A percentile compares a stretch with the other conserved stretches of the same genome.
These are phyloP conservation scores for Groenewaldozyma salmanticensis DNA, from an alignment of 805 yeast genomes.

Conservation along the genomic window DNA sequence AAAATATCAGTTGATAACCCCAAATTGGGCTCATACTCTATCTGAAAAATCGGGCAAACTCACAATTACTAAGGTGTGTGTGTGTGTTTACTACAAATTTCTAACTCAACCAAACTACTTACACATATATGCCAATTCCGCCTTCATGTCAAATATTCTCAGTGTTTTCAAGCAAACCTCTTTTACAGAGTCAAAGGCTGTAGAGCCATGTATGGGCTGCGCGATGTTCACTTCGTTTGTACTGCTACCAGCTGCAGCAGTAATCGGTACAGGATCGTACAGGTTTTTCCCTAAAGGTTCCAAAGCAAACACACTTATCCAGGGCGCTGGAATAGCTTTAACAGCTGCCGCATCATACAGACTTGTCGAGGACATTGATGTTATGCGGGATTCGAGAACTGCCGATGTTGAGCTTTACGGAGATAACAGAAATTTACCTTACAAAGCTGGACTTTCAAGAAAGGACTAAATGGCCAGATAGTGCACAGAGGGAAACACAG, in stretches of 20 bases:
- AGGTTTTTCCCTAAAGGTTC: neutral
- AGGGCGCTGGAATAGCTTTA: neutral
- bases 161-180: constrained; percentile 14
- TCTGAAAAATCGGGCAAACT: too few relatives aligned
- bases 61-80: too few relatives aligned
- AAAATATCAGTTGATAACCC: too few relatives aligned
- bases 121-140: too few relatives aligned
- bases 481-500: neutral
- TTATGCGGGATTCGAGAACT: neutral
- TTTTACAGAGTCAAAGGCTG: neutral
- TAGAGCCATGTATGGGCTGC: neutral
- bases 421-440: neutral
- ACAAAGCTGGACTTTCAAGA: neutral
- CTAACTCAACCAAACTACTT: too few relatives aligned
- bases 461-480: too few relatives aligned
- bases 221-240: neutral
- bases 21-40: too few relatives aligned
- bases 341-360: neutral
- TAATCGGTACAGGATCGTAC: neutral
- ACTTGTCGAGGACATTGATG: neutral
- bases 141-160: constrained; percentile 20
- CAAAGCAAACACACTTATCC: neutral
- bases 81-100: too few relatives aligned
- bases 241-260: neutral
- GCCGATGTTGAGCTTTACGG: neutral